These are phyloP conservation scores for Solanum medicagineum DNA, from an alignment of 257 asterid genomes.

Conservation along the genomic window DNA sequence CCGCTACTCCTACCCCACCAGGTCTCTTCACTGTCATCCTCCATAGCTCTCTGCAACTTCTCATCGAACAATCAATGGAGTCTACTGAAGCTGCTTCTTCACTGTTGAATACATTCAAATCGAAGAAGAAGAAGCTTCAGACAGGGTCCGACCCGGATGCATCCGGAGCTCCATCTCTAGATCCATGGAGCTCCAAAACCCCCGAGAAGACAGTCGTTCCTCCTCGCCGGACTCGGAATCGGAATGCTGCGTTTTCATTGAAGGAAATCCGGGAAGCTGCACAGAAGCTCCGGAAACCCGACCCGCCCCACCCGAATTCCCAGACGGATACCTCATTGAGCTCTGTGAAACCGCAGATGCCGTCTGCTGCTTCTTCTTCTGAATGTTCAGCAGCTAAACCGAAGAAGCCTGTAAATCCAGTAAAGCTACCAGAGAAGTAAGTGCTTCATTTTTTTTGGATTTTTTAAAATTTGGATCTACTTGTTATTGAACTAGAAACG, in stretches of 20 bases:
- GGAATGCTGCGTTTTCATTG: constrained; percentile 36
- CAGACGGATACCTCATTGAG: background rate
- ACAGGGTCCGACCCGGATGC: background rate
- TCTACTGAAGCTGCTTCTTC: constrained; percentile 7
- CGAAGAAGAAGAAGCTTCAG: constrained; percentile 36
- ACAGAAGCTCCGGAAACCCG: constrained; percentile 30
- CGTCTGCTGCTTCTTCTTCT: background rate
- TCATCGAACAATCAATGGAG: constrained; percentile 26
- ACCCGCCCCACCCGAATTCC: constrained; percentile 1
- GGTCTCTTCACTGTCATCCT: background rate
- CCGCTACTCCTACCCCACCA: background rate
- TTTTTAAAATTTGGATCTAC: background rate
- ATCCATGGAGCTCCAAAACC: constrained; percentile 43
- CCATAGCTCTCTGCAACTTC: background rate
- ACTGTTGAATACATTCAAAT: constrained; percentile 18
- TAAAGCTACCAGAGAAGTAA: background rate
- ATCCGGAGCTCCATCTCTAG: constrained; percentile 1
- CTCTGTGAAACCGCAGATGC: background rate
- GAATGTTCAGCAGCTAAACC: background rate
- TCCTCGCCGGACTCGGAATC: constrained; percentile 40
- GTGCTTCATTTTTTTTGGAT: background rate
- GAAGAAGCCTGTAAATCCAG: constrained; percentile 12
- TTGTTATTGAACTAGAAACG: background rate
- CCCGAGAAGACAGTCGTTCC: constrained; percentile 49
- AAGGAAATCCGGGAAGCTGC: constrained; percentile 30